phyloP scores from a whole-genome alignment of 2,329 filamentous ascomycete genomes.

The Beauveria scarabaeidicola region DNA sequence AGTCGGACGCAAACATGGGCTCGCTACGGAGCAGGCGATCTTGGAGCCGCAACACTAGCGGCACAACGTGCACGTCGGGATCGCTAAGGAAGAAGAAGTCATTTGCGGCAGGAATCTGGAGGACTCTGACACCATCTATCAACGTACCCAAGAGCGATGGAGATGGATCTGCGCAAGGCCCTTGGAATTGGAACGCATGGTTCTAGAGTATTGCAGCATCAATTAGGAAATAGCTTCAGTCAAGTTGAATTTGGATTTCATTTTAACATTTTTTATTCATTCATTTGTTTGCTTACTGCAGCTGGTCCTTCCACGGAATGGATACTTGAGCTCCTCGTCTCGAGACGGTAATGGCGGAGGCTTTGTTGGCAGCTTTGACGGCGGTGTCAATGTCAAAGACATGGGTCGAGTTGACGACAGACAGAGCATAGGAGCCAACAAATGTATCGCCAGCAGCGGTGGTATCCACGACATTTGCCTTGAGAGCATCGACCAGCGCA shows the following conservation, averaged over 20 bases:
- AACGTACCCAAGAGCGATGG: not conserved
- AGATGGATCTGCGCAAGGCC: not conserved
- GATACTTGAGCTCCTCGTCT: slow-evolving; percentile 35
- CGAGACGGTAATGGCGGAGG: slow-evolving; percentile 33
- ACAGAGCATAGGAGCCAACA: slow-evolving; percentile 76
- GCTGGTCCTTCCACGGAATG: slow-evolving; percentile 36
- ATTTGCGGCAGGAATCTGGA: slow-evolving; percentile 7
- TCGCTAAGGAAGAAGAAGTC: slow-evolving; percentile 10
- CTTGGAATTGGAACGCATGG: slow-evolving; percentile 11
- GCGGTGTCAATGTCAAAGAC: slow-evolving; percentile 49
- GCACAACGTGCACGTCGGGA: not conserved
- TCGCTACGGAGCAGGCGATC: not conserved
- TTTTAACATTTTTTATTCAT: slow-evolving; percentile 7
- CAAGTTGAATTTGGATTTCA: slow-evolving; percentile 2
- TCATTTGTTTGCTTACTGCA: slow-evolving; percentile 20
- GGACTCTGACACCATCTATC: slow-evolving; percentile 6
- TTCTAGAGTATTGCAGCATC: slow-evolving; percentile 10
- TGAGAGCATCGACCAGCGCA: slow-evolving; percentile 52
- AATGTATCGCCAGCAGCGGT: slow-evolving; percentile 94
- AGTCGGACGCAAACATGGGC: not conserved
- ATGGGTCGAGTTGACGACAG: slow-evolving; percentile 45
- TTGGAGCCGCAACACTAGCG: not conserved
- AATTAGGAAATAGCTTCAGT: slow-evolving; percentile 6
- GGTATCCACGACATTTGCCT: slow-evolving; percentile 77
- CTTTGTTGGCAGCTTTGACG: slow-evolving; percentile 42